Evolutionary conservation across 108 stramenopile species (phyloP), one percentile per base, ranked within the genome.

Genomic region (Schizochytrium sp.): DNA sequence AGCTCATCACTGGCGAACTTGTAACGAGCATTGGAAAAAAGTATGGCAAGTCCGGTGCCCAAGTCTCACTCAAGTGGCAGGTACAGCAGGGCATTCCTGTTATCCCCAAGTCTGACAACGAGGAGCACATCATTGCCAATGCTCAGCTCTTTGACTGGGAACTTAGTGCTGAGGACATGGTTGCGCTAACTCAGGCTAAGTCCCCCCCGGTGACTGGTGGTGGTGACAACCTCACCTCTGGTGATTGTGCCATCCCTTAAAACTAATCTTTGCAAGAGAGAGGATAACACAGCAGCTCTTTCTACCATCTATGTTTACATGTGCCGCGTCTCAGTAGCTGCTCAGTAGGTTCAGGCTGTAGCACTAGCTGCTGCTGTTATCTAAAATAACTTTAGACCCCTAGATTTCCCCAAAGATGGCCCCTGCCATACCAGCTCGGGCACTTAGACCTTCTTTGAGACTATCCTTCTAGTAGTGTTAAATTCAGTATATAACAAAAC

Each of bases 31-130:
- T 96, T 61, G 95, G 95, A 17, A 95, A 93, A 89, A 89, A 90
- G 3, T 95, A 95, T 88, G 92, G 93, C 72, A 96, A 96, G 90
- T 92, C 90, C 58, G 92, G 90, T 49, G 95, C 95, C 10, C 96
- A 96, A 61, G 95, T 96, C 8, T 95, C 95, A 2, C 91, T 96
- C 40, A 94, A 94, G 88, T 96, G 95, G 94, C 94, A 95, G 47
- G 72, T 96, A 8, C 95, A 95, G 89, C 94, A 72, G 72, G 96
- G 96, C 28, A 95, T 90, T 50, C 88, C 93, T 3, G 94, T 95
- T 83, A 93, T 91, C 41, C 95, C 95, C 15, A 95, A 96, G 60
- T 92, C 91, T 57, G 92, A 93, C 49, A 93, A 91, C 28, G 93
- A 91, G 58, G 90, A 69, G 13, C 96, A 96, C 72, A 94, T 96